A percentile compares a stretch with the other conserved stretches of the same genome.
Conservation (phyloP, 768 basidiomycete species). For the Boletus rubroflammeus region DNA sequence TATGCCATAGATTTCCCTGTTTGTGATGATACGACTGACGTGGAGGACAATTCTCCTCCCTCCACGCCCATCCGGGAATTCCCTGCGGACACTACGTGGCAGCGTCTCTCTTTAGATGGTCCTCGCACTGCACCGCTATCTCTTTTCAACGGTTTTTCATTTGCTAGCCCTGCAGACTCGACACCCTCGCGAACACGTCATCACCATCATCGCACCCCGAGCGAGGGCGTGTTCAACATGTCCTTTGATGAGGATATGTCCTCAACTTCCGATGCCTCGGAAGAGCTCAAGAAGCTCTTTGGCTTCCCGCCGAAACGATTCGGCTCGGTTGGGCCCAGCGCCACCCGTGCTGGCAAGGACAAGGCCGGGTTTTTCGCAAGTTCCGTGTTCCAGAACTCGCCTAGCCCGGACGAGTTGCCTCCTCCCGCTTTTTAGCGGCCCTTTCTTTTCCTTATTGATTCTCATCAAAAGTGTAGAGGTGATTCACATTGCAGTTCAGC, state of each 20-base stretch:
- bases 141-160: constrained; percentile 38
- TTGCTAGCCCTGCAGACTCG: constrained; percentile 29
- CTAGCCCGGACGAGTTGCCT: constrained; percentile 78
- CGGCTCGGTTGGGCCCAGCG: constrained; percentile 28
- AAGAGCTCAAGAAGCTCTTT: constrained; percentile 35
- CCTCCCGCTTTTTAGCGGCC: constrained; percentile 54
- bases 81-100: constrained; percentile 28
- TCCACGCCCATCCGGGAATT: constrained; percentile 53
- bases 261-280: constrained; percentile 39
- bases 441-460: constrained; percentile 30
- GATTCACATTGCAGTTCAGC: constrained; percentile 1
- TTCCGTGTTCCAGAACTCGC: constrained; percentile 82
- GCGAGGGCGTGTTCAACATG: constrained; percentile 73
- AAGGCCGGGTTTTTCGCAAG: constrained; percentile 67
- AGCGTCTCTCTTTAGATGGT: constrained; percentile 36
- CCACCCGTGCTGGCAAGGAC: constrained; percentile 26
- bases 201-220: constrained; percentile 58
- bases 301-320: constrained; percentile 31
- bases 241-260: constrained; percentile 64
- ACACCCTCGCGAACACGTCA: constrained; percentile 38
- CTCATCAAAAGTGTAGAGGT: constrained; percentile 41
- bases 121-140: constrained; percentile 52
- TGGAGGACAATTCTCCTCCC: constrained; percentile 40
- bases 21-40: constrained; percentile 68
- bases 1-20: constrained; percentile 51